Evolutionary conservation across 2,329 filamentous ascomycete species (phyloP), one percentile per base, ranked within the genome.

Genomic region (Drechslerella coelobrocha): DNA sequence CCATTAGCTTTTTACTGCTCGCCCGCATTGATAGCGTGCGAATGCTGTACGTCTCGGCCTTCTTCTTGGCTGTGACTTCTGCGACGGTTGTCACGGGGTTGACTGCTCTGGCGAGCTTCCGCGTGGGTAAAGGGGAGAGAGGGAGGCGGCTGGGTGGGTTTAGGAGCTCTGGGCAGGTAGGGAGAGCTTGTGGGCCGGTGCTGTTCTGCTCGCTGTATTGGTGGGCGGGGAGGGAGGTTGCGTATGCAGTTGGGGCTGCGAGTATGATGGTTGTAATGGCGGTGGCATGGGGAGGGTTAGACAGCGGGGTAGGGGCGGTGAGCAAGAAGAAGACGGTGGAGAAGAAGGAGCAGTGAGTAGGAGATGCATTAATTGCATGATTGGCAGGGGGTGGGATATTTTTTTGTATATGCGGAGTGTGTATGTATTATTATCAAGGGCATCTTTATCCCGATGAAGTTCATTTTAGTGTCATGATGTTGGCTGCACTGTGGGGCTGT

Each of bases 1-100:
- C 92, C 0, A 78, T 85, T 0, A 91, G 92, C 0, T 97, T 99
- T 78, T 82, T 91, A 74, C 82, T 96, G 14, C 87, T 99, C 0
- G 86, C 88, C 2, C 84, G 85, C 19, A 85, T 94, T 26, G 81
- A 83, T 7, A 88, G 87, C 0, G 83, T 94, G 23, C 78, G 81
- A 0, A 87, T 85, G 0, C 84, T 99, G 1, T 97, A 97, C 78
- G 80, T 84, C 0, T 92, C 94, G 0, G 92, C 92, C 0, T 89
- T 90, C 0, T 85, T 93, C 65, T 82, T 99, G 17, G 94, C 94
- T 0, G 84, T 96, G 3, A 97, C 94, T 0, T 96, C 90, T 47
- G 93, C 92, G 12, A 97, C 94, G 0, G 94, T 99, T 0, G 94
- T 99, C 4, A 97, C 92, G 0, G 91, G 93, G 0, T 80, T 99